These are phyloP conservation scores for Akanthomyces dipterigenus DNA, from an alignment of 2,329 filamentous ascomycete genomes.

Conservation along the genomic window DNA sequence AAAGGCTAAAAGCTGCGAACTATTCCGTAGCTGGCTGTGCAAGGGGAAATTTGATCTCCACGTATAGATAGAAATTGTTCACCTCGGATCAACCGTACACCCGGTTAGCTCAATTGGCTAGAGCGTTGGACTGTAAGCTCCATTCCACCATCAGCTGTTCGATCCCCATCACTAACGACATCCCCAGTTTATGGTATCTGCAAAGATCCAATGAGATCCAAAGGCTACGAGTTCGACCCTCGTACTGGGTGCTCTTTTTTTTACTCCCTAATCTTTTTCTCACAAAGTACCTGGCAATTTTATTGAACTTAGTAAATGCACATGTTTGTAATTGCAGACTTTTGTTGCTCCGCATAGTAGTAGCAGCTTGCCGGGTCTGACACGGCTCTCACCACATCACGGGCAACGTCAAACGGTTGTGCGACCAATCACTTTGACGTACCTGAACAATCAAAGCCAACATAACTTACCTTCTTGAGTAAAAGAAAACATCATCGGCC, in stretches of 20 bases:
- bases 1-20: too few relatives aligned
- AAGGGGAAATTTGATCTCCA: too few relatives aligned
- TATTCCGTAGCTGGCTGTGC: neutral
- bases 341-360: too few relatives aligned
- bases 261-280: neutral
- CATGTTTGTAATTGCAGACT: too few relatives aligned
- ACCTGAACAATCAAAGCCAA: neutral
- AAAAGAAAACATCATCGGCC: neutral
- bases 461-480: neutral
- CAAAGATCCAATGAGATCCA: conserved; percentile 21
- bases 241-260: conserved; percentile 18
- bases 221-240: conserved; percentile 37
- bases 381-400: too few relatives aligned
- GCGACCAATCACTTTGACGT: too few relatives aligned
- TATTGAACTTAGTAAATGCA: too few relatives aligned
- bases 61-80: too few relatives aligned
- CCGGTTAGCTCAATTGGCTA: conserved; percentile 13
- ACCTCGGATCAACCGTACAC: neutral
- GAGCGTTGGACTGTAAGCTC: conserved; percentile 9
- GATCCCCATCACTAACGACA: neutral
- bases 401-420: too few relatives aligned
- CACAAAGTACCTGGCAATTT: too few relatives aligned
- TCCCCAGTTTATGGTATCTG: neutral
- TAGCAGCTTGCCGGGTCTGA: too few relatives aligned
- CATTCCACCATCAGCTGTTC: neutral